A percentile compares a stretch with the other conserved stretches of the same genome.
These are phyloP conservation scores for Coemansia interrupta DNA, from an alignment of 192 early-diverging fungal genomes.

Conservation along the genomic window DNA sequence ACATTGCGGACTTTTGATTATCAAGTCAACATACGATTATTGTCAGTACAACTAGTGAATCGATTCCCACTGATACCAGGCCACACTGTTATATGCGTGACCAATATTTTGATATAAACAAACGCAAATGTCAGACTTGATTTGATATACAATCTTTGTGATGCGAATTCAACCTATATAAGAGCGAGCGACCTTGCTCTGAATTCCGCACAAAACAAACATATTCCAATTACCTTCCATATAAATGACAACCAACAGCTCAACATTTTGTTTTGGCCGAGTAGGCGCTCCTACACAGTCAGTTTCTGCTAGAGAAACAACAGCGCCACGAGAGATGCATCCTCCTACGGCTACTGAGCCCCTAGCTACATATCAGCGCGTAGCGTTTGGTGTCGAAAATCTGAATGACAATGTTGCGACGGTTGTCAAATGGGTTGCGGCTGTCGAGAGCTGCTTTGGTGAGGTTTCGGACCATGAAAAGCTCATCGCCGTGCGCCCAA, in stretches of 20 bases:
- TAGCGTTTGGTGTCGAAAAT: not conserved
- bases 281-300: not conserved
- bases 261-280: too few relatives aligned
- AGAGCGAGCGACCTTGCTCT: too few relatives aligned
- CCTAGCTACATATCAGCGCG: not conserved
- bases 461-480: not conserved
- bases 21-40: too few relatives aligned
- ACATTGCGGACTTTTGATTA: too few relatives aligned
- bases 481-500: not conserved
- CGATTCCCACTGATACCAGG: too few relatives aligned
- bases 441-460: constrained; percentile 1
- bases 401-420: not conserved
- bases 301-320: not conserved
- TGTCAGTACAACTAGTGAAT: too few relatives aligned
- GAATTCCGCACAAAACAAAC: too few relatives aligned
- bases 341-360: not conserved
- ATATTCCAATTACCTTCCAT: too few relatives aligned
- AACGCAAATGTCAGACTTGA: too few relatives aligned
- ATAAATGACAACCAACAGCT: too few relatives aligned
- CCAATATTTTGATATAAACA: not conserved
- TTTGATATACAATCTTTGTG: too few relatives aligned
- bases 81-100: not conserved
- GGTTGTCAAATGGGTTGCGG: not conserved
- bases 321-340: not conserved
- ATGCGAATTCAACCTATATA: too few relatives aligned